phyloP scores from a whole-genome alignment of 176 grass and related monocot species.

The Secale cereale region DNA sequence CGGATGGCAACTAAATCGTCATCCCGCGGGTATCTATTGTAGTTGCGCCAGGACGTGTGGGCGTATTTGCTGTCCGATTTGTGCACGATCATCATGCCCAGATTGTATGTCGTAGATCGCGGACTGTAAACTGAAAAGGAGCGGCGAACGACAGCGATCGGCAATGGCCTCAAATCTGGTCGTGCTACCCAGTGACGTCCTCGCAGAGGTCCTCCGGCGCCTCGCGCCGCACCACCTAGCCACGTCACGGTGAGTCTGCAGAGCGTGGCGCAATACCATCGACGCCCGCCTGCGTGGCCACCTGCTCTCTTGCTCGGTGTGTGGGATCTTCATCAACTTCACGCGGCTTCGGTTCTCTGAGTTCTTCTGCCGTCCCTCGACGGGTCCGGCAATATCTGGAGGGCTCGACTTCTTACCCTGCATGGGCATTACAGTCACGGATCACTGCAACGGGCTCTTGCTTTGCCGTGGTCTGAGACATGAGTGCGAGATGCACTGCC shows the following conservation, averaged over 20 bases:
- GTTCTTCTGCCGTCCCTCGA: background rate
- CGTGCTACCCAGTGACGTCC: background rate
- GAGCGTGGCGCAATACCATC: background rate
- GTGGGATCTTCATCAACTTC: background rate
- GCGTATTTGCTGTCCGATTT: too few species aligned
- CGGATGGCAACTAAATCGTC: too few species aligned
- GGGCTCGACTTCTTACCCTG: background rate
- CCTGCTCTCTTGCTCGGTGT: background rate
- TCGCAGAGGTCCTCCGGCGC: background rate
- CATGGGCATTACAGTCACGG: background rate
- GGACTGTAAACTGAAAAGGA: too few species aligned
- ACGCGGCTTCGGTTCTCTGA: background rate
- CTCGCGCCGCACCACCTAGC: background rate
- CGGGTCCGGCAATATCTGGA: background rate
- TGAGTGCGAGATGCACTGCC: too few species aligned
- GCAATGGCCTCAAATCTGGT: background rate
- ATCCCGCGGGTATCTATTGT: too few species aligned
- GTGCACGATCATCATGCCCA: too few species aligned
- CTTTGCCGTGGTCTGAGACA: background rate
- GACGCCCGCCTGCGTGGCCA: background rate
- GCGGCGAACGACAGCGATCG: background rate
- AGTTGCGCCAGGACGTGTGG: too few species aligned
- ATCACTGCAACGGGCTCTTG: background rate
- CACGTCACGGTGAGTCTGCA: background rate
- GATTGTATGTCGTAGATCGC: too few species aligned